phyloP scores from a whole-genome alignment of 148 eudicot species.

The Amaranthus palmeri region DNA sequence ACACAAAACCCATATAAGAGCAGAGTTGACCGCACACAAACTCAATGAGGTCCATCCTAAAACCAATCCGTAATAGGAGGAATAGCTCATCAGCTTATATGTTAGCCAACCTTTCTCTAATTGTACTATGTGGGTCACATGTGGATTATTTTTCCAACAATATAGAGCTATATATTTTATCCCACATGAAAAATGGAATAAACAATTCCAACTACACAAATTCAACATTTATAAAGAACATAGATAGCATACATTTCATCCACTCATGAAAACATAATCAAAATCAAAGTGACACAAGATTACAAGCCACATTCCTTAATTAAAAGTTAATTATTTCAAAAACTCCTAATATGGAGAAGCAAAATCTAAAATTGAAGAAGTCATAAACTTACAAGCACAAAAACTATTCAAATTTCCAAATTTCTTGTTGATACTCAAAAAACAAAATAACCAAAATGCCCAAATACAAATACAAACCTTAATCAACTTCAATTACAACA shows the following conservation, averaged over 20 bases:
- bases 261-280: neutral
- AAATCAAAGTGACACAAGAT: neutral
- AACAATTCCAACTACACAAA: neutral
- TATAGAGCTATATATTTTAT: too few species aligned
- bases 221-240: neutral
- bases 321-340: neutral
- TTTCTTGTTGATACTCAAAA: neutral
- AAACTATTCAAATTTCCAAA: neutral
- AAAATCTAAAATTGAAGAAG: neutral
- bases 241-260: neutral
- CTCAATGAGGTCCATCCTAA: too few species aligned
- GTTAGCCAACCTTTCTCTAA: too few species aligned
- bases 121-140: too few species aligned
- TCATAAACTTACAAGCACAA: conserved; percentile 12
- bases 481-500: conserved; percentile 7
- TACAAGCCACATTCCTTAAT: neutral
- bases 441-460: neutral
- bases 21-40: too few species aligned
- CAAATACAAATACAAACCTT: neutral
- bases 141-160: too few species aligned
- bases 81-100: too few species aligned
- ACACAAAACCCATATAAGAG: too few species aligned
- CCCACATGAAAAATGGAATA: too few species aligned
- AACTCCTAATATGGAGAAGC: neutral
- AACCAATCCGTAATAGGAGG: too few species aligned